phyloP scores from a whole-genome alignment of 2,329 filamentous ascomycete genomes.

The Bipolaris zeicola region DNA sequence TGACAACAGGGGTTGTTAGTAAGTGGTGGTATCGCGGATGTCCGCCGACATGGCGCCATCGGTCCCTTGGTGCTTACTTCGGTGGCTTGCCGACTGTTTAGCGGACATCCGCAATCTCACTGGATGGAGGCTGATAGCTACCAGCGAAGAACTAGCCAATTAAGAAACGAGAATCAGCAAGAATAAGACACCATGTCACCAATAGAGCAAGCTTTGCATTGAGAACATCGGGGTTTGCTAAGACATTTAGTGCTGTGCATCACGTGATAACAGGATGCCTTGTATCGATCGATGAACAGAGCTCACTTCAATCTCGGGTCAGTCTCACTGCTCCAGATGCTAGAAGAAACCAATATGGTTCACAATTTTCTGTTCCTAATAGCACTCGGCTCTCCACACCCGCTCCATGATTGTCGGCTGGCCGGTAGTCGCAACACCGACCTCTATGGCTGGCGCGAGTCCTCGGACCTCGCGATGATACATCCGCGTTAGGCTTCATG shows the following conservation, averaged over 20 bases:
- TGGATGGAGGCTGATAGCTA: not conserved
- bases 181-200: too few species aligned
- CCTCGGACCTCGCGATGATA: not conserved
- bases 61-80: not conserved
- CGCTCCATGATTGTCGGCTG: not conserved
- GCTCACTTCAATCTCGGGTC: too few species aligned
- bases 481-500: not conserved
- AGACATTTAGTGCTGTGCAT: not conserved
- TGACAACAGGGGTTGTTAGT: not conserved
- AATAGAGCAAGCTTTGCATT: too few species aligned
- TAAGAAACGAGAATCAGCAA: too few species aligned
- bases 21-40: not conserved
- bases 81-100: not conserved
- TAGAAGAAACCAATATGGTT: too few species aligned
- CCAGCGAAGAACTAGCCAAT: too few species aligned
- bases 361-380: not conserved
- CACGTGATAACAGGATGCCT: not conserved
- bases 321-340: too few species aligned
- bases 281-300: not conserved
- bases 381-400: conserved; percentile 3
- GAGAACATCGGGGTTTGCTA: not conserved
- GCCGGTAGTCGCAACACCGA: not conserved
- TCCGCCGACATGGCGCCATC: not conserved
- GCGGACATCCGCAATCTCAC: conserved; percentile 1
- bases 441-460: not conserved